Percentiles rank a stretch among this genome's conserved stretches.
These are phyloP conservation scores for Aspergillus mulundensis DNA, from an alignment of 495 filamentous ascomycete species.

Conservation along the genomic window DNA sequence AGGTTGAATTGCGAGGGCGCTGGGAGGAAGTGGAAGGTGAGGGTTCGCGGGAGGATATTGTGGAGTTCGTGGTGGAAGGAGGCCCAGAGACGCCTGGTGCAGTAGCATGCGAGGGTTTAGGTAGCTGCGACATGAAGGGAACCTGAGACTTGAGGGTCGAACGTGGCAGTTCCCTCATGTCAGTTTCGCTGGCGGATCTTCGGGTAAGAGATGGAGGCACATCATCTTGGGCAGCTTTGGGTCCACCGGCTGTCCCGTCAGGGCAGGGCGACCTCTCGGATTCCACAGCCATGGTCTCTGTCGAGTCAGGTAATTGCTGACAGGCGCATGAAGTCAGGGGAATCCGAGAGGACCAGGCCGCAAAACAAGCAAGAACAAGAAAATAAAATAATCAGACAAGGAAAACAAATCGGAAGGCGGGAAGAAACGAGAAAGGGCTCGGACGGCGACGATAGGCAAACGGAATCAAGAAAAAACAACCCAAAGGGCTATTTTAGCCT, in stretches of 20 bases:
- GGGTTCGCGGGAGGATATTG: constrained; percentile 47
- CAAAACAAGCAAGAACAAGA: constrained; percentile 26
- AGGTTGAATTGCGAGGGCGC: constrained; percentile 30
- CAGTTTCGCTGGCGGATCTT: constrained; percentile 30
- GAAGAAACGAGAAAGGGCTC: constrained; percentile 27
- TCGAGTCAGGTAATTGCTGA: constrained; percentile 31
- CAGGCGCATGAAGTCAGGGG: constrained; percentile 38
- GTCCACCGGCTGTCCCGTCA: constrained; percentile 32
- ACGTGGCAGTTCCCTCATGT: constrained; percentile 32
- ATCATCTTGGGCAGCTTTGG: constrained; percentile 29
- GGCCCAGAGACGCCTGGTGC: constrained; percentile 30
- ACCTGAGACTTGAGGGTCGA: constrained; percentile 28
- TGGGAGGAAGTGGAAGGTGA: constrained; percentile 43
- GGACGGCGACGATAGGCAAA: constrained; percentile 11
- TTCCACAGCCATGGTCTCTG: constrained; percentile 40
- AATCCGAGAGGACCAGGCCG: constrained; percentile 33
- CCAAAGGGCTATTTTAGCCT: constrained; percentile 13
- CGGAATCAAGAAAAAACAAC: constrained; percentile 6
- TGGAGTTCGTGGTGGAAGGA: constrained; percentile 39
- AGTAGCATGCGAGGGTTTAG: constrained; percentile 33
- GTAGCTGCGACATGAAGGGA: constrained; percentile 33
- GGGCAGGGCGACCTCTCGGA: constrained; percentile 43
- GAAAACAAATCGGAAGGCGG: constrained; percentile 17
- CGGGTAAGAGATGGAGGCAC: constrained; percentile 25
- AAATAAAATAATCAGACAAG: constrained; percentile 2